Evolutionary conservation across 2,329 filamentous ascomycete genomes (phyloP), one percentile per base, ranked within the genome.

Genomic region (Talaromyces sp.): DNA sequence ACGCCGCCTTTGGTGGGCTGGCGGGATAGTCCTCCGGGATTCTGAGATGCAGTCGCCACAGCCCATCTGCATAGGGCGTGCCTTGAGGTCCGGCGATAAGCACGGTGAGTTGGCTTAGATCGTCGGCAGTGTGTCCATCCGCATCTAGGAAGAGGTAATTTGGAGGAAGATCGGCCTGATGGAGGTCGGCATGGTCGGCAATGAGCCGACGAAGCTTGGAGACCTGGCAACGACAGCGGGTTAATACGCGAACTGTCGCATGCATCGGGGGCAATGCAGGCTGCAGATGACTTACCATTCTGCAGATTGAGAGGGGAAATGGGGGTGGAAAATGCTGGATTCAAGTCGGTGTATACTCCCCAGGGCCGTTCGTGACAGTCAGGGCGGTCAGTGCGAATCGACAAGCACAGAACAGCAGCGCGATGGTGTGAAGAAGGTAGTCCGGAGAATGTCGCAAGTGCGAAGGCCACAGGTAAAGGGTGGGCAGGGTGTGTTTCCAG

Each of bases 21-120:
- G 73, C 72, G 8, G 78, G 75, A 65, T 86, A 86, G n/a, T 79
- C 80, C 19, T 80, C 75, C 0, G 85, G 85, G 35, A 87, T 85
- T 52, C 81, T 80, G 53, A 88, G 77, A 65, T 84, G 82, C 1
- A 88, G 71, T 59, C 80, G 81, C 82, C 83, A 88, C 21, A 87
- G 71, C 27, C 85, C 85, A 24, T 77, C 70, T 0, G 80, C 76
- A 66, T 86, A 88, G 2, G 85, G 84, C 38, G 85, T 87, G 51
- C 83, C 83, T 32, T 79, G 76, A 0, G 85, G 84, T 0, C 85
- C 85, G 4, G 83, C 81, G 59, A 88, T 78, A 31, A 86, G 78
- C 53, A 86, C 75, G 27, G 81, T 78, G 62, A 88, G 78, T 46
- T 82, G 78, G 2, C 82, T 85, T 8, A 88, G 76, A 64, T 86